Evolutionary conservation across 306 rosid genomes (phyloP).

Genomic region (Quercus berberidifolia): DNA sequence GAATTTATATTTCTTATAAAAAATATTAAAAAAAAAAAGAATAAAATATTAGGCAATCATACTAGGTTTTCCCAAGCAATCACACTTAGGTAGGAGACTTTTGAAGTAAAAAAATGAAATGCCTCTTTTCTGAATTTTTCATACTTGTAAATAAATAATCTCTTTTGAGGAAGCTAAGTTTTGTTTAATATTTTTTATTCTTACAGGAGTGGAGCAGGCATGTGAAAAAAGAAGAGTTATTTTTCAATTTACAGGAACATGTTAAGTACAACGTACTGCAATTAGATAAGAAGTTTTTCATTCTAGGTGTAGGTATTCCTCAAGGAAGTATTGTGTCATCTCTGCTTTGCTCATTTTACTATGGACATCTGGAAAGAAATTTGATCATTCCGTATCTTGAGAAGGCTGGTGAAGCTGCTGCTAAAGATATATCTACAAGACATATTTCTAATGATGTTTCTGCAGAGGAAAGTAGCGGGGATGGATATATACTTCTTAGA

Average conservation of each 20-base stretch:
- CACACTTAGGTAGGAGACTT: too few relatives aligned
- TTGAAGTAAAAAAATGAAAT: not conserved
- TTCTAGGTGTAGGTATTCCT: constrained; percentile 83
- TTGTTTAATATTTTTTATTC: not conserved
- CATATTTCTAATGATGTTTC: constrained; percentile 5
- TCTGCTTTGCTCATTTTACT: constrained; percentile 84
- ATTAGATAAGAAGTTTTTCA: constrained; percentile 65
- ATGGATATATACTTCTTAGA: constrained; percentile 39
- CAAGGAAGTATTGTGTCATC: constrained; percentile 92
- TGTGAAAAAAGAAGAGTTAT: constrained; percentile 42
- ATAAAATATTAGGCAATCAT: too few relatives aligned
- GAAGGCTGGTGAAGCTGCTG: constrained; percentile 30
- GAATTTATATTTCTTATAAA: too few relatives aligned
- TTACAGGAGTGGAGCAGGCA: constrained; percentile 44
- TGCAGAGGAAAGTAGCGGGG: constrained; percentile 19
- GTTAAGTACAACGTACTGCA: constrained; percentile 73
- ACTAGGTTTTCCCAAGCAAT: too few relatives aligned
- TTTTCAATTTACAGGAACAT: constrained; percentile 48
- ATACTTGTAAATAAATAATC: not conserved
- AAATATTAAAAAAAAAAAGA: too few relatives aligned
- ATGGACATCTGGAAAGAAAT: constrained; percentile 71
- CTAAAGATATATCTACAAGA: constrained; percentile 4
- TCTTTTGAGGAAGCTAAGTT: too few relatives aligned
- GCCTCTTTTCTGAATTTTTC: not conserved
- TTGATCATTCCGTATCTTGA: constrained; percentile 70